phyloP scores from a whole-genome alignment of 1,284 basidiomycete species.

The Farysia itapuensis region DNA sequence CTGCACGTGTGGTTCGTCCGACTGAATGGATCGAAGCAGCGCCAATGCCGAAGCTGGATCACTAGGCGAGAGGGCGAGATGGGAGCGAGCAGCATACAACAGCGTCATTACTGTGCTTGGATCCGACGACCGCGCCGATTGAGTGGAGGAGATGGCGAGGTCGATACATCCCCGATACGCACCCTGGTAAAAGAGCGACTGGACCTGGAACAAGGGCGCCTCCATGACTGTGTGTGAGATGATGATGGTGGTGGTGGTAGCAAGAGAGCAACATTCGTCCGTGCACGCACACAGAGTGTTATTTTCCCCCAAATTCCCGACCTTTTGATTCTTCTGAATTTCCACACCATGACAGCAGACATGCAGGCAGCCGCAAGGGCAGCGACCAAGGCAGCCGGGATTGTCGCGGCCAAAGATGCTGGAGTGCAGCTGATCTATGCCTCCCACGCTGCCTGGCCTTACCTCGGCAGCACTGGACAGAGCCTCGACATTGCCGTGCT shows the following conservation, averaged over 20 bases:
- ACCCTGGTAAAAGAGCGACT: slow-evolving; percentile 57
- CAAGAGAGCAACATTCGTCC: too few relatives aligned
- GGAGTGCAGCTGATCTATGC: slow-evolving; percentile 36
- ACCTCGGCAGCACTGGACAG: background rate
- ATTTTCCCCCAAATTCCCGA: too few relatives aligned
- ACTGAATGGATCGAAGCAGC: slow-evolving; percentile 23
- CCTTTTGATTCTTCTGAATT: too few relatives aligned
- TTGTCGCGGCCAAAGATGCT: slow-evolving; percentile 3
- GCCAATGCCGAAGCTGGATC: slow-evolving; percentile 41
- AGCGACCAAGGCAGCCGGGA: background rate
- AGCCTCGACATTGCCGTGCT: slow-evolving; percentile 66
- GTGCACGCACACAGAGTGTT: too few relatives aligned
- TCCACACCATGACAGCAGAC: too few relatives aligned
- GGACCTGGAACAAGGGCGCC: slow-evolving; percentile 43
- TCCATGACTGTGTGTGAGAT: slow-evolving; percentile 21
- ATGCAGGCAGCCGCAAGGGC: background rate
- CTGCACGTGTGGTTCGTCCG: slow-evolving; percentile 20
- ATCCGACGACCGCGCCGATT: slow-evolving; percentile 24
- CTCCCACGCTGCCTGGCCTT: slow-evolving; percentile 19
- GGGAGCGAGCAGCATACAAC: slow-evolving; percentile 53
- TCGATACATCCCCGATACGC: slow-evolving; percentile 53
- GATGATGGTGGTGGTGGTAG: background rate
- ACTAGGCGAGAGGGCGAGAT: slow-evolving; percentile 38
- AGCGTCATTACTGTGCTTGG: slow-evolving; percentile 24
- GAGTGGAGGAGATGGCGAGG: slow-evolving; percentile 30